phyloP scores from a whole-genome alignment of 1,284 basidiomycete species.

The Pholiota adiposa region DNA sequence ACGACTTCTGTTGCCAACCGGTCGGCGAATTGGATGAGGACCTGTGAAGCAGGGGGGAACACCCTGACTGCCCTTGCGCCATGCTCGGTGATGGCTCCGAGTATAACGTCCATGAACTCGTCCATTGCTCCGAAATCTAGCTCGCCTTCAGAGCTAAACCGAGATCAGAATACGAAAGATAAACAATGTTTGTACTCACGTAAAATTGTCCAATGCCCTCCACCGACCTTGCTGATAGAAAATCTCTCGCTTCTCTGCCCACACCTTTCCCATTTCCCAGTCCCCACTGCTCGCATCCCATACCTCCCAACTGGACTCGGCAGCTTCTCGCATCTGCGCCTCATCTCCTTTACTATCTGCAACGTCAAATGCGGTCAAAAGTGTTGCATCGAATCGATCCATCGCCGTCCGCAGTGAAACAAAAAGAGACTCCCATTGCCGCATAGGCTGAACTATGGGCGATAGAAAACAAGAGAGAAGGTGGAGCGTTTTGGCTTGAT shows the following conservation, averaged over 20 bases:
- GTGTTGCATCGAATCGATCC: constrained; percentile 85
- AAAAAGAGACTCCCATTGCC: constrained; percentile 64
- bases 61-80: constrained; percentile 82
- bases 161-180: constrained; percentile 7
- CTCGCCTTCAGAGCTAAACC: constrained; percentile 44
- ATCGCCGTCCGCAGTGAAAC: constrained; percentile 76
- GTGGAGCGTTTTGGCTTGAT: constrained; percentile 66
- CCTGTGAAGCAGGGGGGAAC: constrained; percentile 80
- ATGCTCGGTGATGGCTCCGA: constrained; percentile 71
- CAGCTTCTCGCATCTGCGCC: constrained; percentile 75
- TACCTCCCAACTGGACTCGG: constrained; percentile 85
- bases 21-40: constrained; percentile 78
- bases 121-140: constrained; percentile 95
- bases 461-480: constrained; percentile 80
- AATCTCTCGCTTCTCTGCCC: constrained; percentile 94
- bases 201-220: constrained; percentile 84
- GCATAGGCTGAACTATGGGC: constrained; percentile 64
- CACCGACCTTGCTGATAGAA: constrained; percentile 86
- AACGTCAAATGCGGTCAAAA: constrained; percentile 84
- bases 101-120: constrained; percentile 77
- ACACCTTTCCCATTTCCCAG: constrained; percentile 91
- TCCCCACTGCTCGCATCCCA: constrained; percentile 58
- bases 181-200: constrained; percentile 51
- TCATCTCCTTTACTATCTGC: constrained; percentile 79
- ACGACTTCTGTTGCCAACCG: constrained; percentile 82